Evolutionary conservation across 1,284 basidiomycete species (phyloP).

Genomic region (Taiwanofungus camphoratus): DNA sequence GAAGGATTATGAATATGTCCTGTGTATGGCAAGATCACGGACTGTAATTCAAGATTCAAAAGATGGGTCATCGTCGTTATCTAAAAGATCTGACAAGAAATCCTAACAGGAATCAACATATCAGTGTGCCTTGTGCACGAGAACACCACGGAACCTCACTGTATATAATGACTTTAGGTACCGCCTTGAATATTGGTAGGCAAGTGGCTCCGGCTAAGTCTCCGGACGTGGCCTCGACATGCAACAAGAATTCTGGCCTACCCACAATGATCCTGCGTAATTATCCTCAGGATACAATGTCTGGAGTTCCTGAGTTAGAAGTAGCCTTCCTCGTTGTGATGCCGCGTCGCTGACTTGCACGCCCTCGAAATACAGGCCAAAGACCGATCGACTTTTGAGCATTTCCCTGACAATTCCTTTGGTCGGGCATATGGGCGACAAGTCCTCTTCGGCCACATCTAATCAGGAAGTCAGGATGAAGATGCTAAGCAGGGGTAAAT

Average conservation of each 20-base stretch:
- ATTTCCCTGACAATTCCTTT: constrained; percentile 16
- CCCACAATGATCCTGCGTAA: constrained; percentile 13
- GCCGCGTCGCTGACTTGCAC: constrained; percentile 15
- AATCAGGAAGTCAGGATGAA: neutral
- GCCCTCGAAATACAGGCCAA: constrained; percentile 28
- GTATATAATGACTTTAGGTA: too few relatives aligned
- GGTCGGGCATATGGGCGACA: constrained; percentile 19
- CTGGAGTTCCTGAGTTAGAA: constrained; percentile 29
- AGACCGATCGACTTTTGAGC: constrained; percentile 15
- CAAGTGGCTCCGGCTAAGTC: too few relatives aligned
- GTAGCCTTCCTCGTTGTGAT: constrained; percentile 22
- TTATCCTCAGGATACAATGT: constrained; percentile 32
- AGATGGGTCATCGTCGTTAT: too few relatives aligned
- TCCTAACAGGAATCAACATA: too few relatives aligned
- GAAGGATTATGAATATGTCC: too few relatives aligned
- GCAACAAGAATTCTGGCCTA: too few relatives aligned
- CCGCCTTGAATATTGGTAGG: too few relatives aligned
- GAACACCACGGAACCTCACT: too few relatives aligned
- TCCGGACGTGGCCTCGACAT: neutral
- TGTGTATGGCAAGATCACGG: too few relatives aligned
- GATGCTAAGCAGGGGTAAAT: neutral
- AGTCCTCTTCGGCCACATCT: constrained; percentile 33
- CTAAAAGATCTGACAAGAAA: too few relatives aligned
- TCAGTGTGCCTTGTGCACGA: too few relatives aligned
- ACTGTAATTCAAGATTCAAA: too few relatives aligned